These are phyloP conservation scores for Ceraceosorus guamensis DNA, from an alignment of 1,284 basidiomycete genomes.

Conservation along the genomic window DNA sequence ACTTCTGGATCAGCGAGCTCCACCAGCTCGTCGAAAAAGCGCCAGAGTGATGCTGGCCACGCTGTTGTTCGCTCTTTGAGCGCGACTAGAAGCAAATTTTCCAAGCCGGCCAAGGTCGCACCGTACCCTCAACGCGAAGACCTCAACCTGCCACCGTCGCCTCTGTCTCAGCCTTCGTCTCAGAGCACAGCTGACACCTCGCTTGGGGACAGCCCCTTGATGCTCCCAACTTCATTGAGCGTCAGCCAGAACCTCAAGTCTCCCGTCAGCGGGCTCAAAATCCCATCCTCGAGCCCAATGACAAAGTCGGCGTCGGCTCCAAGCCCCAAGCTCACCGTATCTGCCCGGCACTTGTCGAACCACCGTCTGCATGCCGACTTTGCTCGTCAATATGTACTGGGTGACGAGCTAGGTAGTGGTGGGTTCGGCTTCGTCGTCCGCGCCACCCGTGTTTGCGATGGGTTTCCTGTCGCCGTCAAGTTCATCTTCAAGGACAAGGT, in stretches of 20 bases:
- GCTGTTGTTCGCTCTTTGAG: constrained; percentile 25
- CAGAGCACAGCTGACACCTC: constrained; percentile 86
- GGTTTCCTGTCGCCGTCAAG: constrained; percentile 79
- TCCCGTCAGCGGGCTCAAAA: constrained; percentile 66
- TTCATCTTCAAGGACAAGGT: constrained; percentile 82
- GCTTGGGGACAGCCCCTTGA: constrained; percentile 73
- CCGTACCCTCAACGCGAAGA: constrained; percentile 14
- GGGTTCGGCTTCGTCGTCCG: constrained; percentile 78
- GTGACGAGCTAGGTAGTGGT: constrained; percentile 70
- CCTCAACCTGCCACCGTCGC: constrained; percentile 4
- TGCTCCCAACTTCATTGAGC: constrained; percentile 50
- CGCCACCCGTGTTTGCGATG: constrained; percentile 39
- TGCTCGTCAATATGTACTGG: constrained; percentile 60
- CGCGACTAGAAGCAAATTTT: constrained; percentile 22
- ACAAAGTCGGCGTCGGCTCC: constrained; percentile 31
- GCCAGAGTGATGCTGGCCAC: constrained; percentile 22
- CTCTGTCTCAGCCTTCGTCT: constrained; percentile 38
- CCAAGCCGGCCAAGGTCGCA: constrained; percentile 17
- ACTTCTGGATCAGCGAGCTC: constrained; percentile 1
- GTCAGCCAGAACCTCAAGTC: constrained; percentile 54
- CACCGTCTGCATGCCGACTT: constrained; percentile 64
- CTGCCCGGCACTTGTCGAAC: constrained; percentile 29
- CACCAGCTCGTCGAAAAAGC: constrained; percentile 13
- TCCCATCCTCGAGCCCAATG: constrained; percentile 64
- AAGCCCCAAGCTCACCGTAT: constrained; percentile 22